Conservation (phyloP, 2,329 filamentous ascomycete species). For the Tolypocladium pustulatum region DNA sequence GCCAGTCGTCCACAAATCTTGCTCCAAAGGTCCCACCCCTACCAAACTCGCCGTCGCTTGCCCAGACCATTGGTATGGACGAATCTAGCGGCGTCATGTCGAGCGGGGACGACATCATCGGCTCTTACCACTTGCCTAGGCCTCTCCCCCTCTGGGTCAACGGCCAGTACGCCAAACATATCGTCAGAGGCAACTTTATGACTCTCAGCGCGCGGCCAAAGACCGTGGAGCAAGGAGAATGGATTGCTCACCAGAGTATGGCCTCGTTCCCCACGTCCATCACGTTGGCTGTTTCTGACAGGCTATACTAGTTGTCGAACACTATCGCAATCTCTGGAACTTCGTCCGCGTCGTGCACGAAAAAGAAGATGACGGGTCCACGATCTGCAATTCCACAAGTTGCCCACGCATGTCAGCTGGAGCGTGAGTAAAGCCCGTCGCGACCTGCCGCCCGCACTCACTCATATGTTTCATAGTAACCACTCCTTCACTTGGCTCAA, state of each 20-base stretch:
- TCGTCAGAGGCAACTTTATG: constrained; percentile 97
- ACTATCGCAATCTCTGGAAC: constrained; percentile 79
- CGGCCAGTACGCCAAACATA: constrained; percentile 66
- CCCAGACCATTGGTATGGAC: constrained; percentile 60
- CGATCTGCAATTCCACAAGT: constrained; percentile 72
- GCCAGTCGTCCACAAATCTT: constrained; percentile 39
- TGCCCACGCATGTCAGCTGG: constrained; percentile 94
- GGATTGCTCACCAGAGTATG: constrained; percentile 89
- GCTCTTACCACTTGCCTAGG: constrained; percentile 53
- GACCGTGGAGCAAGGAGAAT: constrained; percentile 88
- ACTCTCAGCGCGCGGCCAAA: constrained; percentile 86
- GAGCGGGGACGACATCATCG: constrained; percentile 44
- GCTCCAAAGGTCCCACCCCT: constrained; percentile 51
- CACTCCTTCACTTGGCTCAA: constrained; percentile 97
- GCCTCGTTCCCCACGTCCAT: constrained; percentile 1
- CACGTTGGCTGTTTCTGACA: constrained; percentile 1
- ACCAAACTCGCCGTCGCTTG: constrained; percentile 52
- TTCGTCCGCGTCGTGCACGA: constrained; percentile 86
- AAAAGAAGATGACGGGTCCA: constrained; percentile 64
- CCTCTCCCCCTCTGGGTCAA: constrained; percentile 66
- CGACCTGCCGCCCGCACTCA: not conserved
- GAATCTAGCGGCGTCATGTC: constrained; percentile 39
- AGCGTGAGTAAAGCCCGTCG: constrained; percentile 50
- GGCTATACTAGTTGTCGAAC: constrained; percentile 67
- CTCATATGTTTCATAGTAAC: constrained; percentile 38